Base-by-base conservation (phyloP, 352 stramenopile species). In the Phytophthora cactorum region DNA sequence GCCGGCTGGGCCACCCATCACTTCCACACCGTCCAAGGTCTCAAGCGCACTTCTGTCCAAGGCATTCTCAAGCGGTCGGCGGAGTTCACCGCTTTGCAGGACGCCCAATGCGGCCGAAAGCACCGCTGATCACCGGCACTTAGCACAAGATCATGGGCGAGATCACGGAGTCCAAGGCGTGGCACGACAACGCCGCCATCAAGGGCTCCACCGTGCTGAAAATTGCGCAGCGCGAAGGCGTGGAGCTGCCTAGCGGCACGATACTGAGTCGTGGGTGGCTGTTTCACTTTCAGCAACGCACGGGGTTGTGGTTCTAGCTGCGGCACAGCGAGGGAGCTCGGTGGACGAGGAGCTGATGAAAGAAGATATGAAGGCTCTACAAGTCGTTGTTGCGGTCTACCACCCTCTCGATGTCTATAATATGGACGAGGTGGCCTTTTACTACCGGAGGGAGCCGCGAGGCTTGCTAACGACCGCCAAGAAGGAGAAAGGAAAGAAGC, bases 341-440 rank as follows among this genome's bases (percentile, higher is more conserved):
- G 17, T 68, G 9, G 45, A 68, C 34, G 29, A 53, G 15, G n/a
- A 25, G 9, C 22, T 12, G 4, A 52, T 62, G 31, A 11, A 47
- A 12, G 47, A 49, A 17, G 60, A 34, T 5, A 10, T 10, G 0
- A 43, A 57, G 34, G 8, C 15, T 38, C 15, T 68, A 3, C 11
- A 36, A 22, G 29, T 17, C 31, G 11, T 60, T 12, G 32, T 63
- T 1, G 9, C 45, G 1, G 9, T 27, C 0, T 63, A 63, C 34
- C 17, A 38, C 7, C 39, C 31, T 9, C n/a, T n/a, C 1, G 31
- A 73, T 31, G 25, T 72, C 2, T 68, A 61, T 22, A 65, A 66
- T 46, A 66, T 70, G 66, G 55, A 74, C 28, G 54, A 70, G 34
- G 66, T 34, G 1, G 49, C 43, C 1, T 52, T 70, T 15, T 66